A percentile compares a stretch with the other conserved stretches of the same genome.
Evolutionary conservation across 169 alveolate genomes (phyloP).

Genomic region (Eimeria maxima): DNA sequence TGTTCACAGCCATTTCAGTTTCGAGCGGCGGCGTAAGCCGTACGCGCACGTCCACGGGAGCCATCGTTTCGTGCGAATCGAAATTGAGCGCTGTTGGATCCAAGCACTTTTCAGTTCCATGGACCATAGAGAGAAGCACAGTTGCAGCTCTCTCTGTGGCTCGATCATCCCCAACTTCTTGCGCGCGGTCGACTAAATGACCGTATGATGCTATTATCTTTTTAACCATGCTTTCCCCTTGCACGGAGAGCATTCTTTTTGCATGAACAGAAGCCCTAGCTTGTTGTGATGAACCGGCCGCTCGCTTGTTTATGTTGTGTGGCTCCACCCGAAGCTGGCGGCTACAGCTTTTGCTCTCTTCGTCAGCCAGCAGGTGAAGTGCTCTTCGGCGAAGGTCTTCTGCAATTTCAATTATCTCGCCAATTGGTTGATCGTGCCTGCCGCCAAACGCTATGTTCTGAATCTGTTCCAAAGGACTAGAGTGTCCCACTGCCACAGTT

Average conservation of each 20-base stretch:
- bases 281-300: slow-evolving; percentile 20
- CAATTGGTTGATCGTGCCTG: slow-evolving; percentile 9
- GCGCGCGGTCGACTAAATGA: slow-evolving; percentile 44
- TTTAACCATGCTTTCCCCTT: slow-evolving; percentile 11
- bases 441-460: slow-evolving; percentile 51
- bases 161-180: slow-evolving; percentile 17
- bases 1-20: slow-evolving; percentile 66
- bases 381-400: slow-evolving; percentile 57
- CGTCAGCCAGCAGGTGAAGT: slow-evolving; percentile 11
- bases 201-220: slow-evolving; percentile 48
- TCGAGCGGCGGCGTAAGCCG: slow-evolving; percentile 64
- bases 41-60: slow-evolving; percentile 51
- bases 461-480: slow-evolving; percentile 31
- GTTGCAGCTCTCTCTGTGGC: slow-evolving; percentile 69
- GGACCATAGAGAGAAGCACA: slow-evolving; percentile 70
- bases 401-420: background rate
- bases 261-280: background rate
- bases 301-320: slow-evolving; percentile 28
- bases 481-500: background rate
- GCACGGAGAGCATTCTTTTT: background rate
- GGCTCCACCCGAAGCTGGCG: slow-evolving; percentile 41
- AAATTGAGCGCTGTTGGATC: background rate
- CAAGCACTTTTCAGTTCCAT: slow-evolving; percentile 66
- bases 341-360: background rate
- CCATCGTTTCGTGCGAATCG: background rate